Percentiles rank a stretch among this genome's conserved stretches.
phyloP scores from a whole-genome alignment of 2,329 filamentous ascomycete genomes.

The Xylariaceae sp. region DNA sequence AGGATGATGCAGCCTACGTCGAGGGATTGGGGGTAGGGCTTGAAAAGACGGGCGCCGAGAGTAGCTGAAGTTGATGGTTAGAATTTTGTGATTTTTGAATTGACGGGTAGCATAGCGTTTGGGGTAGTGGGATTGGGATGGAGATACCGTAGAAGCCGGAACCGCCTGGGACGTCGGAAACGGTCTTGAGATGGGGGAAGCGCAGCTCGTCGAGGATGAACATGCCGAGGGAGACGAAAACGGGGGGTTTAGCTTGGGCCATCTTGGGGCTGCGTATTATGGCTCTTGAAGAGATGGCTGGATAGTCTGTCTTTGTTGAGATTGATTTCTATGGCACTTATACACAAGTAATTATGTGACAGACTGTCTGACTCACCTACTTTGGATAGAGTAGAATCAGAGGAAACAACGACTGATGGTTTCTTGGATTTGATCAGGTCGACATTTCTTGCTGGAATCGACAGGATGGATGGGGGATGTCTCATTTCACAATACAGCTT shows the following conservation, averaged over 20 bases:
- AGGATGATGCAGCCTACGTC: slow-evolving; percentile 11
- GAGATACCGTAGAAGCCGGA: slow-evolving; percentile 10
- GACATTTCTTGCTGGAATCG: too few species aligned
- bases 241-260: not conserved
- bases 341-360: too few species aligned
- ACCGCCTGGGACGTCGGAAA: slow-evolving; percentile 9
- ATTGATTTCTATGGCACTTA: too few species aligned
- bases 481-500: too few species aligned
- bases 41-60: slow-evolving; percentile 14
- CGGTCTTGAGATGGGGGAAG: slow-evolving; percentile 3
- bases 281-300: too few species aligned
- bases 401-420: too few species aligned
- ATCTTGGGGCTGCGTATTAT: not conserved
- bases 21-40: not conserved
- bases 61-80: slow-evolving; percentile 5
- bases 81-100: not conserved
- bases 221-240: slow-evolving; percentile 14
- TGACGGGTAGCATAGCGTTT: not conserved
- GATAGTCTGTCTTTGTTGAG: too few species aligned
- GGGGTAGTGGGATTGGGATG: not conserved
- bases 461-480: too few species aligned
- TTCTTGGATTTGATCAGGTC: too few species aligned
- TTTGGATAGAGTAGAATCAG: too few species aligned
- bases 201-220: slow-evolving; percentile 14
- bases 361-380: too few species aligned